Base-by-base conservation (phyloP, 371 early-diverging fungal genomes). In the Dinochytrium kinnereticum region DNA sequence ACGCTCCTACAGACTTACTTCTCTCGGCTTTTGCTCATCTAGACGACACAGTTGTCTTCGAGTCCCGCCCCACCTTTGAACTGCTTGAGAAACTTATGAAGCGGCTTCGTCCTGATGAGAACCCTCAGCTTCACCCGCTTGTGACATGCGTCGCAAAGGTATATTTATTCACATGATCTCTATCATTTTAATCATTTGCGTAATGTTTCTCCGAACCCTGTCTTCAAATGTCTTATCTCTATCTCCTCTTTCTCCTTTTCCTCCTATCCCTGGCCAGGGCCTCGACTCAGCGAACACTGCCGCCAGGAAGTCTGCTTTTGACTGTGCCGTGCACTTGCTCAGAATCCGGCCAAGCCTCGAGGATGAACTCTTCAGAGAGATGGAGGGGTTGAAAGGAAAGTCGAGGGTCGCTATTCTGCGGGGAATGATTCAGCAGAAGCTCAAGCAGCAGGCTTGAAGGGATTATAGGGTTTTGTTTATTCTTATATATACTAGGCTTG, bases 241-340 rank as follows among this genome's bases (percentile, higher is more conserved):
- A n/a, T n/a, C n/a, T n/a, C n/a, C n/a, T n/a, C n/a, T n/a, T n/a
- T n/a, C n/a, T n/a, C n/a, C 7, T 44, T 44, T 44, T 44, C 44
- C 13, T 44, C 19, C 19, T 44, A 44, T 44, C 44, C 44, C 44
- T n/a, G 57, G 7, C 57, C 28, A 61, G 61, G 75, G 73, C 2
- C 44, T 75, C 38, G 73, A 64, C 53, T 72, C 69, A 1, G 28
- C 59, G 1, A 65, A 69, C n/a, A 19, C 75, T 24, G 66, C 65
- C 19, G 51, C 49, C 15, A 71, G 79, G 5, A 76, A 72, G 51
- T n/a, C 74, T 1, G 79, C 79, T 1, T 76, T 76, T 64, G 75
- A 75, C n/a, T 75, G 65, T 26, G 70, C 76, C 13, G 59, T 75
- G 3, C 55, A 68, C 31, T 7, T 75, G 30, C 17, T 55, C 19